Conservation (phyloP, 2,329 filamentous ascomycete species). For the Zalaria sp. region DNA sequence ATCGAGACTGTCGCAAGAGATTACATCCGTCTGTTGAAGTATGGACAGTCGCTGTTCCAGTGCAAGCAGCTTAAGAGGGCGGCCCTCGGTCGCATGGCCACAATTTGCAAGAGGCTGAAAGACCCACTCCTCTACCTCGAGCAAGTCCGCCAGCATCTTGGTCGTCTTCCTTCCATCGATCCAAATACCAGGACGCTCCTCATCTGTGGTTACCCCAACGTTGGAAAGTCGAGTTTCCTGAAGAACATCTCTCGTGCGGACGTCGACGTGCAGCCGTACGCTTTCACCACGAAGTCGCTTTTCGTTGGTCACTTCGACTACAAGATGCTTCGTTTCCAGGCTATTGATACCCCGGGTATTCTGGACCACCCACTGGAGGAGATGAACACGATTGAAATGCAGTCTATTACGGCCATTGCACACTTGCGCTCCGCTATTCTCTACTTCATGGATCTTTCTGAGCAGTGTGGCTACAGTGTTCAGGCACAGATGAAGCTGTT, state of each 20-base stretch:
- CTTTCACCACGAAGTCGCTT: slow-evolving; percentile 93
- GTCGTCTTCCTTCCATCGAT: slow-evolving; percentile 95
- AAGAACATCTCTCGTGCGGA: slow-evolving; percentile 85
- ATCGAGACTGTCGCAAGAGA: slow-evolving; percentile 94
- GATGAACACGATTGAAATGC: slow-evolving; percentile 99
- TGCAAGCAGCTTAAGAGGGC: slow-evolving; percentile 98
- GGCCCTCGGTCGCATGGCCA: slow-evolving; percentile 94
- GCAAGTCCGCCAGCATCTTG: slow-evolving; percentile 91
- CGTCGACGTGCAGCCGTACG: slow-evolving; percentile 94
- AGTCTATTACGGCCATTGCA: slow-evolving; percentile 93
- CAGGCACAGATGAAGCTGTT: slow-evolving; percentile 88
- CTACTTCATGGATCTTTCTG: slow-evolving; percentile 96
- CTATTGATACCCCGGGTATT: slow-evolving; percentile 97
- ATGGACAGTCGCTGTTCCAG: slow-evolving; percentile 92
- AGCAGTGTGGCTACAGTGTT: slow-evolving; percentile 92
- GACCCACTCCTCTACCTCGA: slow-evolving; percentile 92
- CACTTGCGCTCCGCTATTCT: slow-evolving; percentile 89
- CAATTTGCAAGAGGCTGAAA: slow-evolving; percentile 85
- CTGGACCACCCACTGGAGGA: slow-evolving; percentile 94
- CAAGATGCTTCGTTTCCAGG: slow-evolving; percentile 81
- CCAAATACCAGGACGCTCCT: slow-evolving; percentile 91
- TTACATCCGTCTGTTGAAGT: slow-evolving; percentile 91
- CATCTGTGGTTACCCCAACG: slow-evolving; percentile 95
- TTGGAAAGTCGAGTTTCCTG: slow-evolving; percentile 93
- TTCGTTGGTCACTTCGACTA: slow-evolving; percentile 98